Percentiles rank a stretch among this genome's conserved stretches.
Evolutionary conservation across 331 rosid genomes (phyloP).

Genomic region (Phaseolus coccineus): DNA sequence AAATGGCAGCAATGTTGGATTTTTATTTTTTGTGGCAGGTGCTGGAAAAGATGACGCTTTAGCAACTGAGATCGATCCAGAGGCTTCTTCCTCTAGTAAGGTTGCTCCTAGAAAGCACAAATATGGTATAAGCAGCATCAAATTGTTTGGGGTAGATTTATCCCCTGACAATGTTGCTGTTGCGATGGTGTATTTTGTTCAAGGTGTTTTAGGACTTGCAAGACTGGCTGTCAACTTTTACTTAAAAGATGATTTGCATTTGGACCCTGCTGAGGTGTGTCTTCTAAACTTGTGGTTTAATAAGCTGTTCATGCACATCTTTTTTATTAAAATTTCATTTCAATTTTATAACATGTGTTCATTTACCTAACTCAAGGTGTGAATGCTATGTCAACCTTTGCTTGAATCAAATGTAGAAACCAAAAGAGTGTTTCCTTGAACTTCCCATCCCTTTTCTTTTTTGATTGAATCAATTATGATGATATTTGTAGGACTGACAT

Average conservation of each 20-base stretch:
- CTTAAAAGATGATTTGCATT: conserved; percentile 90
- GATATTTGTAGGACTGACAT: conserved; percentile 48
- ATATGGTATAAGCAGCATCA: conserved; percentile 48
- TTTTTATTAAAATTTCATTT: conserved; percentile 17
- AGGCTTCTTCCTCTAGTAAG: conserved; percentile 53
- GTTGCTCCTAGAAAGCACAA: conserved; percentile 52
- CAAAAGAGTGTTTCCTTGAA: conserved; percentile 13
- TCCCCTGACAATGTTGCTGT: conserved; percentile 92
- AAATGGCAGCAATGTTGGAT: conserved; percentile 23
- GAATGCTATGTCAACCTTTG: conserved; percentile 12
- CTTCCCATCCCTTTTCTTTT: neutral
- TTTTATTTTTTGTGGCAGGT: conserved; percentile 52
- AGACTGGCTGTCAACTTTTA: conserved; percentile 91
- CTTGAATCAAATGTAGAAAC: conserved; percentile 26
- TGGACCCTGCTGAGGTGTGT: conserved; percentile 96
- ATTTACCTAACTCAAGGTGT: conserved; percentile 13
- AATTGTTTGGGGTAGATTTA: conserved; percentile 76
- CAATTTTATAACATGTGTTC: conserved; percentile 19
- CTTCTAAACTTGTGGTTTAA: conserved; percentile 38
- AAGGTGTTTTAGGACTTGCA: conserved; percentile 95
- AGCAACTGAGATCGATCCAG: conserved; percentile 55
- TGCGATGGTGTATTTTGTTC: conserved; percentile 98
- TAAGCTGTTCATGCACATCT: conserved; percentile 29
- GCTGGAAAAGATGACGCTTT: conserved; percentile 64
- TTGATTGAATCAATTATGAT: conserved; percentile 15